Percentiles rank a stretch among this genome's conserved stretches.
phyloP scores from a whole-genome alignment of 345 rosid species.

The Nasturtium officinale region DNA sequence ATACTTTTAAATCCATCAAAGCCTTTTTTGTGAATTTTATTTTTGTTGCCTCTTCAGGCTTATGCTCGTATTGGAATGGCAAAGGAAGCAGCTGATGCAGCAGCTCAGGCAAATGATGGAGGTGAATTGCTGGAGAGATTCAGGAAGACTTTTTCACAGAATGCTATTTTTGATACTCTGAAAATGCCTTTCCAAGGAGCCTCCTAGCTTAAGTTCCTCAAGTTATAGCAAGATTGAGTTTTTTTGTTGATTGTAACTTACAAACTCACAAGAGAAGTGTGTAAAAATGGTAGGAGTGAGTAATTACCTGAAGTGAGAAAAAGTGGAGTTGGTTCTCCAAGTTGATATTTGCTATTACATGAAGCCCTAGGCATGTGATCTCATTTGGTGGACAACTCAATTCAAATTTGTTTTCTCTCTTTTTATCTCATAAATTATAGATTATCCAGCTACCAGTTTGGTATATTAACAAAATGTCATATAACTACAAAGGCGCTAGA shows the following conservation, averaged over 20 bases:
- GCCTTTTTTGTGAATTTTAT: conserved; percentile 6
- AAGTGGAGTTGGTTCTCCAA: conserved; percentile 12
- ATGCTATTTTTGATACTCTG: conserved; percentile 84
- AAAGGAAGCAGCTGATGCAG: conserved; percentile 98
- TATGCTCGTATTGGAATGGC: conserved; percentile 97
- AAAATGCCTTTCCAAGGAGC: conserved; percentile 84
- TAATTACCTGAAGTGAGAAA: conserved; percentile 12
- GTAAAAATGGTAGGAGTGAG: conserved; percentile 18
- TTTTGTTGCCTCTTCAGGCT: conserved; percentile 50
- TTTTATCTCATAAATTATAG: too few relatives aligned
- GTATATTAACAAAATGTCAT: conserved; percentile 10
- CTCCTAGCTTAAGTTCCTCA: conserved; percentile 38
- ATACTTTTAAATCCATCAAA: background rate
- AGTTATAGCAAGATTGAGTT: conserved; percentile 8
- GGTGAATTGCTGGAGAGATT: conserved; percentile 92
- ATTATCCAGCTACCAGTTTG: background rate
- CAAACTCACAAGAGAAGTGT: conserved; percentile 21
- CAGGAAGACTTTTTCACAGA: conserved; percentile 80
- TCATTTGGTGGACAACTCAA: background rate
- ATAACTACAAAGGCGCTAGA: conserved; percentile 81
- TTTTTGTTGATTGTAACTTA: conserved; percentile 30
- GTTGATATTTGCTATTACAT: background rate
- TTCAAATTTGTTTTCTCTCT: background rate
- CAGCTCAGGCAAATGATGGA: conserved; percentile 92
- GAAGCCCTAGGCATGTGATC: background rate